Evolutionary conservation across 768 basidiomycete species (phyloP).

Genomic region (Kwoniella shandongensis): DNA sequence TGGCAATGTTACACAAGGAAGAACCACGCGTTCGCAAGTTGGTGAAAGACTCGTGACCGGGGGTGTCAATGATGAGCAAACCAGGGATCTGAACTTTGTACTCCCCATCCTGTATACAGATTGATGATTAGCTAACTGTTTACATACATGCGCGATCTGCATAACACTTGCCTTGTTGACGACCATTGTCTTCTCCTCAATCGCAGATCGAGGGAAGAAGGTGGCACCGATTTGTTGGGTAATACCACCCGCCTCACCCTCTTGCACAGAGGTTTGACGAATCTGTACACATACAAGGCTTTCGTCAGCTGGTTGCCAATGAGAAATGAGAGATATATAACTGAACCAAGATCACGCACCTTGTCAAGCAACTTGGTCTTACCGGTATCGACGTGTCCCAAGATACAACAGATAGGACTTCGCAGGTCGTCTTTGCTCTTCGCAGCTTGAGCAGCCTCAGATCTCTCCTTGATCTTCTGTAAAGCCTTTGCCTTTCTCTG

Average conservation of each 20-base stretch:
- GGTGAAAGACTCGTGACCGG: conserved; percentile 98
- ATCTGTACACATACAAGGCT: conserved; percentile 65
- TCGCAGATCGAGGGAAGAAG: conserved; percentile 95
- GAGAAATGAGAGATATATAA: background rate
- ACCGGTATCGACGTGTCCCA: conserved; percentile 99
- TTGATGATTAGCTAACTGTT: conserved; percentile 3
- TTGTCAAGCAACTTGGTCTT: conserved; percentile 98
- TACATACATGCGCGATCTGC: background rate
- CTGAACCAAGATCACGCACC: conserved; percentile 57
- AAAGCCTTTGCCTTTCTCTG: conserved; percentile 82
- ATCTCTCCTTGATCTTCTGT: conserved; percentile 71
- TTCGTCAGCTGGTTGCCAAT: background rate
- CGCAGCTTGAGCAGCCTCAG: conserved; percentile 80
- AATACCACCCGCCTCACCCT: conserved; percentile 99
- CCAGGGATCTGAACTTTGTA: conserved; percentile 97
- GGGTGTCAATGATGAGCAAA: conserved; percentile 93
- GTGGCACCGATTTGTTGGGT: conserved; percentile 99
- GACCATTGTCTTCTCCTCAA: conserved; percentile 88
- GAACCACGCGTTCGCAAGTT: conserved; percentile 93
- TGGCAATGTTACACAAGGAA: conserved; percentile 96
- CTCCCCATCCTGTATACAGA: conserved; percentile 66
- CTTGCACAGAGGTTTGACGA: conserved; percentile 98
- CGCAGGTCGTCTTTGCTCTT: conserved; percentile 85
- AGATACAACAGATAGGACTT: conserved; percentile 96
- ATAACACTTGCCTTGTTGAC: conserved; percentile 71